Evolutionary conservation across 2,329 filamentous ascomycete species (phyloP), one percentile per base, ranked within the genome.

Genomic region (Diaporthe sp.): DNA sequence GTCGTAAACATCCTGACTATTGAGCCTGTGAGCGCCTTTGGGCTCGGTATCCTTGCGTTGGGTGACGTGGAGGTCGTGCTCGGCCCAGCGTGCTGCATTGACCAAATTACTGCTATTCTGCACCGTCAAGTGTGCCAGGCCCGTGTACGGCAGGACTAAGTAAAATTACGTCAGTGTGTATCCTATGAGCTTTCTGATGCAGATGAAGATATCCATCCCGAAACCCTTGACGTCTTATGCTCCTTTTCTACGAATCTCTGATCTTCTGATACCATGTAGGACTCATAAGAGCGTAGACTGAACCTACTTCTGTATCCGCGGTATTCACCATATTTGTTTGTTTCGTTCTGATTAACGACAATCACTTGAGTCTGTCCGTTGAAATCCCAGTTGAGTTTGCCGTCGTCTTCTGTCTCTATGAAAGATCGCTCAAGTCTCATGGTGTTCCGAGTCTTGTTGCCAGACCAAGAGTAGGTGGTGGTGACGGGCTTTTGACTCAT

Each of bases 31-130:
- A 0, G 86, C 84, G 47, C 82, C 81, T 4, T 82, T 81, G 1
- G 87, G 87, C 79, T 91, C 89, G 0, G 84, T 87, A 77, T 91
- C 88, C 72, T 90, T 87, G 9, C 85, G 87, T 74, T 83, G 82
- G 2, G 88, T 84, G 28, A 89, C 82, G 78, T 86, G 87, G 6
- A 92, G 77, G 78, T 91, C 86, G 76, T 89, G 83, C 25, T 84
- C 84, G 4, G 88, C 86, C 83, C 86, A 91, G 33, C 83, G 80
- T 0, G 84, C 87, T 0, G 87, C 83, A 47, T 87, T 85, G 15
- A 80, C 82, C 0, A 88, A 79, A 19, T 85, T 86, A 15, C 83
- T 85, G 6, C 87, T 89, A 77, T 90, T 84, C 40, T 84, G 71
- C 19, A 89, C 84, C 0, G 88, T 89, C 50, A 90, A 78, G 76